phyloP scores from a whole-genome alignment of 176 grass and related monocot species.

The Zea luxurians region DNA sequence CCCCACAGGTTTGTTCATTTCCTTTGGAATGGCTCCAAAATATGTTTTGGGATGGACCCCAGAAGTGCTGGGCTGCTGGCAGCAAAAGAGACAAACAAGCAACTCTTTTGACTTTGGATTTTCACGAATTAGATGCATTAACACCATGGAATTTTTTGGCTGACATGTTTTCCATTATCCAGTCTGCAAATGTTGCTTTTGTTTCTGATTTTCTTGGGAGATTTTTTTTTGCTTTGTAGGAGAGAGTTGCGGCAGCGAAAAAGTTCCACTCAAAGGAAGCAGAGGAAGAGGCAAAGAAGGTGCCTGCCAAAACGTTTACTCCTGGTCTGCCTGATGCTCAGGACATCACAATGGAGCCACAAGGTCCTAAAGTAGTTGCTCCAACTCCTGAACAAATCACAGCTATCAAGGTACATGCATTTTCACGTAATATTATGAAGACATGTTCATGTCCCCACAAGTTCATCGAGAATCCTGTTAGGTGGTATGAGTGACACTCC shows the following conservation, averaged over 20 bases:
- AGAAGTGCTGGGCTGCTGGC: slow-evolving; percentile 50
- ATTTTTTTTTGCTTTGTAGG: slow-evolving; percentile 56
- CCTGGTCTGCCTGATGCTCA: slow-evolving; percentile 48
- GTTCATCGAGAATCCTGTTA: no score
- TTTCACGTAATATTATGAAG: no score
- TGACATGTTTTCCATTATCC: neutral
- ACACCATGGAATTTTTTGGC: slow-evolving; percentile 32
- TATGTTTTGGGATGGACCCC: slow-evolving; percentile 44
- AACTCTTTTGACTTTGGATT: slow-evolving; percentile 37
- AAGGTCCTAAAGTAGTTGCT: slow-evolving; percentile 72
- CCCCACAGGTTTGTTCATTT: slow-evolving; percentile 51
- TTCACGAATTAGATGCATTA: slow-evolving; percentile 37
- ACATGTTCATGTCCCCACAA: no score
- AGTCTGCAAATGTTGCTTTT: neutral
- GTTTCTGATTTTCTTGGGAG: slow-evolving; percentile 40
- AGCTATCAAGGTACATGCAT: slow-evolving; percentile 81
- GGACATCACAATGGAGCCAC: slow-evolving; percentile 49
- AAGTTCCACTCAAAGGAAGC: slow-evolving; percentile 90
- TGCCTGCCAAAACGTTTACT: slow-evolving; percentile 76
- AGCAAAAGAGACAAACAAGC: slow-evolving; percentile 43
- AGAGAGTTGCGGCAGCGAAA: slow-evolving; percentile 71
- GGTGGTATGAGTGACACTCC: no score
- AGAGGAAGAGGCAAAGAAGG: slow-evolving; percentile 89
- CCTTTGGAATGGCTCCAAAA: slow-evolving; percentile 48
- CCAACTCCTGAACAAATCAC: slow-evolving; percentile 93